Percentiles rank a stretch among this genome's conserved stretches.
Conservation (phyloP, 1,139 yeast genomes). For the Geotrichum klebahnii region DNA sequence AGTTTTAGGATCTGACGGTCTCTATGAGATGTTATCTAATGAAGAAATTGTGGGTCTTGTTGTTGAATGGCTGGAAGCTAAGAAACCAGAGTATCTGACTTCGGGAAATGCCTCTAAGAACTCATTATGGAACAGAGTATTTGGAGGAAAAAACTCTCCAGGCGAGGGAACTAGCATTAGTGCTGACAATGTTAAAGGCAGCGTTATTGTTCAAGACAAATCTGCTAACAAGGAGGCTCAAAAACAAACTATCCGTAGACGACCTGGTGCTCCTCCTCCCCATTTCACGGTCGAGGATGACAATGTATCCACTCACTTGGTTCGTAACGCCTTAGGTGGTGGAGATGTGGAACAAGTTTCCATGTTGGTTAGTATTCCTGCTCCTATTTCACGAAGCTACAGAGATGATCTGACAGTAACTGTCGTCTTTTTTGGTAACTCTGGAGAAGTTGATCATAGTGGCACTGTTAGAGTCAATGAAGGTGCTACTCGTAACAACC, state of each 20-base stretch:
- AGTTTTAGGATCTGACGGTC: constrained; percentile 92
- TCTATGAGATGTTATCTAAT: constrained; percentile 85
- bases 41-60: constrained; percentile 91
- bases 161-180: constrained; percentile 11
- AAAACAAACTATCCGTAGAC: constrained; percentile 54
- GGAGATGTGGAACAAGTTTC: constrained; percentile 77
- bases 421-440: constrained; percentile 76
- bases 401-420: constrained; percentile 95
- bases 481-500: constrained; percentile 20
- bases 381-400: constrained; percentile 84
- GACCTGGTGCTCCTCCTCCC: constrained; percentile 36
- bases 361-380: constrained; percentile 87
- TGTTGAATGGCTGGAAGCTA: constrained; percentile 86
- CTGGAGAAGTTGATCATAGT: constrained; percentile 12
- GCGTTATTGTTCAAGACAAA: constrained; percentile 36
- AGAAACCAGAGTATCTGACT: constrained; percentile 51
- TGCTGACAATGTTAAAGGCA: constrained; percentile 22
- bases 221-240: constrained; percentile 47
- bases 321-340: constrained; percentile 91
- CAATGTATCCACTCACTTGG: constrained; percentile 87
- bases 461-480: constrained; percentile 22
- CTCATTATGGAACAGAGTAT: constrained; percentile 21
- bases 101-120: constrained; percentile 9
- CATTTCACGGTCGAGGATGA: constrained; percentile 62
- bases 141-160: constrained; percentile 13